These are phyloP conservation scores for Delonix regia DNA, from an alignment of 306 rosid genomes.

Conservation along the genomic window DNA sequence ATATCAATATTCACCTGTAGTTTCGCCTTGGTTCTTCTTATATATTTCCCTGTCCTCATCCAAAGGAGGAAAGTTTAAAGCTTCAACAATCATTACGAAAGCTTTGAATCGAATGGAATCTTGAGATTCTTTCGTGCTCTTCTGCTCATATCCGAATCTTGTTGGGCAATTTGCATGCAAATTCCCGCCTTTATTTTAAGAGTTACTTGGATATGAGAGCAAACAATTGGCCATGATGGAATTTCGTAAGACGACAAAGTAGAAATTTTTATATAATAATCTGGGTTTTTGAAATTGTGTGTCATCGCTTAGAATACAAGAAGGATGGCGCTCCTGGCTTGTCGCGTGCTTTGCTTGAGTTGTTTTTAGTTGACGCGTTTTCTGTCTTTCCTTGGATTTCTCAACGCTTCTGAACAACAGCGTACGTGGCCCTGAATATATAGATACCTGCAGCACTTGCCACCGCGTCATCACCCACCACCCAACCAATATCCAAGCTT, in stretches of 20 bases:
- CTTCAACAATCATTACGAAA: not conserved
- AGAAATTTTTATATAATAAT: not conserved
- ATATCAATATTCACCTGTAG: not conserved
- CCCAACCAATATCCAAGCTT: not conserved
- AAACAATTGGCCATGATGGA: not conserved
- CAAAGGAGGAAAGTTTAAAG: not conserved
- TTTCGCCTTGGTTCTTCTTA: not conserved
- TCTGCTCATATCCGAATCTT: not conserved
- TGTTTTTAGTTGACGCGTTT: slow-evolving; percentile 19
- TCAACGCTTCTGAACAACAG: not conserved
- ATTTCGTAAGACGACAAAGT: not conserved
- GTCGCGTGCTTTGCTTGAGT: slow-evolving; percentile 12
- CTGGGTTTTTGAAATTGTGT: not conserved
- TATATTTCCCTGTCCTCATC: not conserved
- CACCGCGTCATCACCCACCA: slow-evolving; percentile 2
- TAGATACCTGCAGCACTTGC: slow-evolving; percentile 16
- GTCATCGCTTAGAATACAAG: slow-evolving; percentile 41
- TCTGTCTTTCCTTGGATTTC: slow-evolving; percentile 3
- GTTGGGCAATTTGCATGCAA: not conserved
- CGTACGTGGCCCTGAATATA: no score
- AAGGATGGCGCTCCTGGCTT: slow-evolving; percentile 39
- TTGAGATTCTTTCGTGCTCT: not conserved
- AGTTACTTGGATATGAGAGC: not conserved
- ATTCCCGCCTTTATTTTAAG: not conserved
- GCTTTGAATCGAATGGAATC: not conserved